Percentiles rank a stretch among this genome's conserved stretches.
These are phyloP conservation scores for Geotrichum phurueaensis DNA, from an alignment of 1,139 yeast genomes.

Conservation along the genomic window DNA sequence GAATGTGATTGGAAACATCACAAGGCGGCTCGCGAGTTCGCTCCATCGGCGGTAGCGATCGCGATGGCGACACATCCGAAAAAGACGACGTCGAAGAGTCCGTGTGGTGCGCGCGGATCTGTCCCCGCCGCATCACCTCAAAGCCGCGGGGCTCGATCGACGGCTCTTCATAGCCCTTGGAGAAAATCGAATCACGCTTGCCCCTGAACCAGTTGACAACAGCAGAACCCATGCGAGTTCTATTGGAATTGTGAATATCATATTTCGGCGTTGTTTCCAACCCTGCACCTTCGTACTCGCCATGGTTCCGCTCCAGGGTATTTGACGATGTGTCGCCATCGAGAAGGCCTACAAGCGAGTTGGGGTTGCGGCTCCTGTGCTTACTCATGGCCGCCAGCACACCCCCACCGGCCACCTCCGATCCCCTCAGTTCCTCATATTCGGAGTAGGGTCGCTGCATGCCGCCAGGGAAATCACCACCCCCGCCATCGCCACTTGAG, in stretches of 20 bases:
- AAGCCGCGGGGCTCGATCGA: slow-evolving; percentile 23
- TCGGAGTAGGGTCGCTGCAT: not conserved
- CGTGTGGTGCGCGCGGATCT: slow-evolving; percentile 19
- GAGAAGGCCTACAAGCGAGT: slow-evolving; percentile 16
- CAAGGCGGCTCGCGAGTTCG: not conserved
- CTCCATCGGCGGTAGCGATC: not conserved
- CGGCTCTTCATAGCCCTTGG: not conserved
- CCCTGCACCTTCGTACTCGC: not conserved
- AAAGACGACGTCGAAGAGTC: not conserved
- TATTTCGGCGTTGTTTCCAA: too few species aligned
- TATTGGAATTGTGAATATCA: not conserved
- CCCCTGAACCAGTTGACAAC: slow-evolving; percentile 2
- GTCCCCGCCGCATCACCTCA: slow-evolving; percentile 29
- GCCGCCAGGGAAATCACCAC: not conserved
- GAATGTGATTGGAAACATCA: not conserved
- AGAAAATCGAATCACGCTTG: not conserved
- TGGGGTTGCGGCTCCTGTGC: slow-evolving; percentile 11
- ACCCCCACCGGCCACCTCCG: slow-evolving; percentile 6
- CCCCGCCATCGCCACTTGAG: not conserved
- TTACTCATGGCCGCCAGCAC: not conserved
- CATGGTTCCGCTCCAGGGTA: not conserved
- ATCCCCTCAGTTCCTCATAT: slow-evolving; percentile 2
- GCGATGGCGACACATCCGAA: not conserved
- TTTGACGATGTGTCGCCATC: slow-evolving; percentile 2
- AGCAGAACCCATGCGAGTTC: not conserved